A percentile compares a stretch with the other conserved stretches of the same genome.
Evolutionary conservation across 2,329 filamentous ascomycete species (phyloP).

Genomic region (Neoarthrinium moseri): DNA sequence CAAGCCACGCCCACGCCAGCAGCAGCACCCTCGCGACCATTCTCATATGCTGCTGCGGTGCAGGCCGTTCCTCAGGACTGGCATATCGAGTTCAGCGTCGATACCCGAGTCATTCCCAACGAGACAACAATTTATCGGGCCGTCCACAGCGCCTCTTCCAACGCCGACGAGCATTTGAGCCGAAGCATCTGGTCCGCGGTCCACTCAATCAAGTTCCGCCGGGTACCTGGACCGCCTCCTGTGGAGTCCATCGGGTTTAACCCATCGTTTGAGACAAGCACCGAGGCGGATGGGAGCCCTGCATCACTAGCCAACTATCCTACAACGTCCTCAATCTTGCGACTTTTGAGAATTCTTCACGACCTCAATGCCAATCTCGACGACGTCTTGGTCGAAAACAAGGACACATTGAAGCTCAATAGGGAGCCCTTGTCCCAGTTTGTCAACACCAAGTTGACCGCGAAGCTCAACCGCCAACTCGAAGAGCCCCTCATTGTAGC

Average conservation of each 20-base stretch:
- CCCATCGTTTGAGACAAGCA: conserved; percentile 45
- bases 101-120: conserved; percentile 78
- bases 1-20: conserved; percentile 39
- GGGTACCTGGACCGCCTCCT: conserved; percentile 79
- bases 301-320: conserved; percentile 80
- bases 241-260: conserved; percentile 66
- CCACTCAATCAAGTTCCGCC: conserved; percentile 89
- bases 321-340: conserved; percentile 82
- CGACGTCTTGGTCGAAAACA: conserved; percentile 80
- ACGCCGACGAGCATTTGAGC: conserved; percentile 61
- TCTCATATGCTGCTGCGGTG: conserved; percentile 83
- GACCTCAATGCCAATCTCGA: conserved; percentile 91
- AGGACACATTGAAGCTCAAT: conserved; percentile 67
- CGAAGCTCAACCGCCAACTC: conserved; percentile 93
- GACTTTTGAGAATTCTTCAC: conserved; percentile 85
- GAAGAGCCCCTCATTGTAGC: conserved; percentile 97
- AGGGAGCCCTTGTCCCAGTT: conserved; percentile 88
- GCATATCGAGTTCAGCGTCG: conserved; percentile 94
- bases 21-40: conserved; percentile 59
- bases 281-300: conserved; percentile 62
- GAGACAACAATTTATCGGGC: conserved; percentile 96
- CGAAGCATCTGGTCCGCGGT: conserved; percentile 87
- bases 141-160: conserved; percentile 64
- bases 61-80: conserved; percentile 84
- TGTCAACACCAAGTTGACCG: conserved; percentile 97